phyloP scores from a whole-genome alignment of 1,284 basidiomycete species.

The Pseudozyma flocculosa region DNA sequence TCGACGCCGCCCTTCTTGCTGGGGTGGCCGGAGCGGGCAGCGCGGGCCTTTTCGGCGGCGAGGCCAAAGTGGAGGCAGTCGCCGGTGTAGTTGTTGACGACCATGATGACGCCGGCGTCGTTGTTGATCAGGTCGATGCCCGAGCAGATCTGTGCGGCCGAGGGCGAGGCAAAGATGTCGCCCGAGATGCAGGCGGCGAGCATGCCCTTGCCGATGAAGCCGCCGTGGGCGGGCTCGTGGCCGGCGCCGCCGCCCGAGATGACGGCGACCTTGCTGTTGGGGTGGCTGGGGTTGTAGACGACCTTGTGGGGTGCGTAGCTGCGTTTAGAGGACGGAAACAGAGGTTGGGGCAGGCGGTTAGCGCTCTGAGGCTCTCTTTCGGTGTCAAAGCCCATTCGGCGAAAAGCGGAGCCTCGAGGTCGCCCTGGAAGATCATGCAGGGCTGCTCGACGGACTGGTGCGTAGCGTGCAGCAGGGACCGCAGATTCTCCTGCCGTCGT shows the following conservation, averaged over 20 bases:
- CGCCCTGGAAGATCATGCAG: no score
- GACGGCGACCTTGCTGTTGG: constrained; percentile 60
- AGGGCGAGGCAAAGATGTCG: constrained; percentile 64
- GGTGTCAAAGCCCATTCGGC: no score
- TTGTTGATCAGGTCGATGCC: constrained; percentile 60
- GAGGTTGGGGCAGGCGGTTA: no score
- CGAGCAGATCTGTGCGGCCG: constrained; percentile 60
- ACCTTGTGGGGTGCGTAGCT: constrained; percentile 55
- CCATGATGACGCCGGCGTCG: constrained; percentile 57
- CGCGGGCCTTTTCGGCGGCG: constrained; percentile 54
- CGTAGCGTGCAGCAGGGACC: no score
- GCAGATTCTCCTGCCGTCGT: no score
- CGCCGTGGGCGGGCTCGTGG: constrained; percentile 60
- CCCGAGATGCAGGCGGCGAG: constrained; percentile 60
- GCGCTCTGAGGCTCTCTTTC: no score
- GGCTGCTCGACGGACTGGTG: no score
- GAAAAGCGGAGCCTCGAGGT: no score
- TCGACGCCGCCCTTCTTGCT: constrained; percentile 60
- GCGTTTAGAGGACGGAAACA: no score
- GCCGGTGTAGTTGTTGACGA: constrained; percentile 61
- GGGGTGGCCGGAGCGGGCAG: constrained; percentile 43
- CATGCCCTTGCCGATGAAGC: constrained; percentile 60
- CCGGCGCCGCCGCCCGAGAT: constrained; percentile 61
- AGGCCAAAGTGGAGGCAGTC: constrained; percentile 63
- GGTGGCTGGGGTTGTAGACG: constrained; percentile 53